A percentile compares a stretch with the other conserved stretches of the same genome.
Evolutionary conservation across 1,139 yeast genomes (phyloP).

Genomic region (Sugiyamaella neomexicana): DNA sequence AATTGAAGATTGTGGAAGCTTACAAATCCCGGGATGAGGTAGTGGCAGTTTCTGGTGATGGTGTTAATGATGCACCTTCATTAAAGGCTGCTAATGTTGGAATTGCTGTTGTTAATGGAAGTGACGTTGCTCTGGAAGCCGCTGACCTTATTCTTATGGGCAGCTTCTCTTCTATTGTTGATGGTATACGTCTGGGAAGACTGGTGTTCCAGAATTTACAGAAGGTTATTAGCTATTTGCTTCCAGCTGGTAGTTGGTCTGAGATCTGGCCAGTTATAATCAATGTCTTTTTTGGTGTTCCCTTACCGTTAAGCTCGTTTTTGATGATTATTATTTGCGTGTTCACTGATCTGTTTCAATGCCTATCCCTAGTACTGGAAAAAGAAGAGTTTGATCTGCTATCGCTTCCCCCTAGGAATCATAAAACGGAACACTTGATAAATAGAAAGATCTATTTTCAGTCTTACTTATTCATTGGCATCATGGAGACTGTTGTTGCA

Average conservation of each 20-base stretch:
- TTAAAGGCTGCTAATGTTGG: conserved; percentile 55
- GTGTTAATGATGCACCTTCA: conserved; percentile 56
- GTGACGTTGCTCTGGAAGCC: conserved; percentile 61
- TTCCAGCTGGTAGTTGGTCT: conserved; percentile 57
- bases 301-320: conserved; percentile 53
- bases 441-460: conserved; percentile 47
- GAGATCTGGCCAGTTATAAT: conserved; percentile 56
- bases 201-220: conserved; percentile 54
- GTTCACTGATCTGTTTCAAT: conserved; percentile 51
- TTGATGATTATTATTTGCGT: conserved; percentile 52
- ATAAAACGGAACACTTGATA: conserved; percentile 49
- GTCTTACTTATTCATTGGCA: conserved; percentile 49
- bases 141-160: conserved; percentile 51
- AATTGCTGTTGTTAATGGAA: conserved; percentile 52
- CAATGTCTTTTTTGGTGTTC: conserved; percentile 52
- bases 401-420: conserved; percentile 47
- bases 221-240: conserved; percentile 51
- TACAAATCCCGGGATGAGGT: conserved; percentile 49
- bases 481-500: conserved; percentile 47
- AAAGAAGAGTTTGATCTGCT: conserved; percentile 49
- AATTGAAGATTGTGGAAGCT: conserved; percentile 50
- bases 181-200: conserved; percentile 45
- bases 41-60: conserved; percentile 57
- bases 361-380: conserved; percentile 50
- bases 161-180: conserved; percentile 48